These are phyloP conservation scores for Huntiella savannae DNA, from an alignment of 2,329 filamentous ascomycete species.

Conservation along the genomic window DNA sequence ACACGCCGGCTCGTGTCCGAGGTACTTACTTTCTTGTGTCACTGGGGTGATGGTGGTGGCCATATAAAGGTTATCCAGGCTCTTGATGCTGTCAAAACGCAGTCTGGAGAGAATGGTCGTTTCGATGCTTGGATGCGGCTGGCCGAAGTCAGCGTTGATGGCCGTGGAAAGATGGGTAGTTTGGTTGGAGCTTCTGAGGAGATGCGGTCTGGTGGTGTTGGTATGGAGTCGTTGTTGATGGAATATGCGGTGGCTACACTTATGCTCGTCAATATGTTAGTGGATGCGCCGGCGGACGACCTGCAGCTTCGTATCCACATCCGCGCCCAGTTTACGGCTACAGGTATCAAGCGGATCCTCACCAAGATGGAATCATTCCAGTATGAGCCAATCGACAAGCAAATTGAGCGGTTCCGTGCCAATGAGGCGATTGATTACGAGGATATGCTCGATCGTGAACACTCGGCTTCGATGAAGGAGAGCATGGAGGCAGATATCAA, in stretches of 20 bases:
- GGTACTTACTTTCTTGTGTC: slow-evolving; percentile 86
- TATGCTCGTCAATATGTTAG: slow-evolving; percentile 88
- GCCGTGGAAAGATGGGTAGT: slow-evolving; percentile 96
- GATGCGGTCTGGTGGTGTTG: slow-evolving; percentile 84
- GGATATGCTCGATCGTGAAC: slow-evolving; percentile 82
- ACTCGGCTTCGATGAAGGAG: slow-evolving; percentile 66
- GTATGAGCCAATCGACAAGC: slow-evolving; percentile 96
- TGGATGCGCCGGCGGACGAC: slow-evolving; percentile 78
- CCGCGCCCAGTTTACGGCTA: slow-evolving; percentile 85
- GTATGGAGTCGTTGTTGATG: slow-evolving; percentile 98
- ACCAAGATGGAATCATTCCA: slow-evolving; percentile 97
- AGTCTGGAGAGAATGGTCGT: slow-evolving; percentile 78
- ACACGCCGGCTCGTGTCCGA: slow-evolving; percentile 91
- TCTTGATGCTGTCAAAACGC: slow-evolving; percentile 74
- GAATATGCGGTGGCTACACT: slow-evolving; percentile 93
- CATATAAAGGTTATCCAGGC: slow-evolving; percentile 88
- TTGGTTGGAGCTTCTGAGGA: slow-evolving; percentile 93
- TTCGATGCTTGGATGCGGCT: slow-evolving; percentile 99
- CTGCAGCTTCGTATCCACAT: slow-evolving; percentile 85
- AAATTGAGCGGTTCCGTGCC: slow-evolving; percentile 78
- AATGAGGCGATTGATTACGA: slow-evolving; percentile 98
- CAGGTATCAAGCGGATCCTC: slow-evolving; percentile 83
- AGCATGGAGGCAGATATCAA: slow-evolving; percentile 69
- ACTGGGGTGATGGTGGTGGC: slow-evolving; percentile 77
- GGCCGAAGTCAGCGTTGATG: slow-evolving; percentile 91